Conservation (phyloP, 805 yeast species). For the Candida khao-thaluensis region DNA sequence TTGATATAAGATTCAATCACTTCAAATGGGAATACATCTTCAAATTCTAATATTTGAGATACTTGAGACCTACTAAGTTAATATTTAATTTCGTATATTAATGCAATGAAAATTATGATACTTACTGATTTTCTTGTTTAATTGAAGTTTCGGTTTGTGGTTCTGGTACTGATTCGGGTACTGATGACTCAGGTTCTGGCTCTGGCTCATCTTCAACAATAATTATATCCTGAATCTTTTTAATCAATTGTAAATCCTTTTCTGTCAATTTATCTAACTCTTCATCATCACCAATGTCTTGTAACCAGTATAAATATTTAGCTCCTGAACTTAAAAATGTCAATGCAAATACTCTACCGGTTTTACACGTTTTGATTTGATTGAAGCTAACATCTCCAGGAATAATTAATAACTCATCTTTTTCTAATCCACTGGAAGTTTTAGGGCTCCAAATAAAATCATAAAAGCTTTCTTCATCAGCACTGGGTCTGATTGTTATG, state of each 20-base stretch:
- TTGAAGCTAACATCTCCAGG: constrained; percentile 86
- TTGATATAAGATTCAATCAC: constrained; percentile 33
- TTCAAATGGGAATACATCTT: constrained; percentile 33
- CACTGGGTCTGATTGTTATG: constrained; percentile 57
- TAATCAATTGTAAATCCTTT: constrained; percentile 52
- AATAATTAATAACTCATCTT: constrained; percentile 67
- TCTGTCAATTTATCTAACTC: constrained; percentile 54
- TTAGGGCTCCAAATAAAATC: constrained; percentile 75
- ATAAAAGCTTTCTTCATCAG: constrained; percentile 70
- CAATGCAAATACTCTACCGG: constrained; percentile 76
- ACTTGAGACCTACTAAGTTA: constrained; percentile 24
- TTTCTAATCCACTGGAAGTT: constrained; percentile 45
- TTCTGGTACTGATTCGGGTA: too few species aligned
- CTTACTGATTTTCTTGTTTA: constrained; percentile 6
- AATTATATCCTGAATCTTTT: constrained; percentile 49
- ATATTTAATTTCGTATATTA: constrained; percentile 10
- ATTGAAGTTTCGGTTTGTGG: neutral
- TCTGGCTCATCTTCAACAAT: constrained; percentile 30
- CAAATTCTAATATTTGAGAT: constrained; percentile 30
- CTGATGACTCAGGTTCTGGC: constrained; percentile 8
- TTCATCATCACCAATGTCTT: constrained; percentile 67
- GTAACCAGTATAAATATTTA: constrained; percentile 69
- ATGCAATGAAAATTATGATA: constrained; percentile 6
- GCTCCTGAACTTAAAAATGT: constrained; percentile 64
- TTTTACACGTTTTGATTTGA: constrained; percentile 62